Evolutionary conservation across 225 moss, liverwort and hornwort genomes (phyloP).

Genomic region (Sphagnum contortum): DNA sequence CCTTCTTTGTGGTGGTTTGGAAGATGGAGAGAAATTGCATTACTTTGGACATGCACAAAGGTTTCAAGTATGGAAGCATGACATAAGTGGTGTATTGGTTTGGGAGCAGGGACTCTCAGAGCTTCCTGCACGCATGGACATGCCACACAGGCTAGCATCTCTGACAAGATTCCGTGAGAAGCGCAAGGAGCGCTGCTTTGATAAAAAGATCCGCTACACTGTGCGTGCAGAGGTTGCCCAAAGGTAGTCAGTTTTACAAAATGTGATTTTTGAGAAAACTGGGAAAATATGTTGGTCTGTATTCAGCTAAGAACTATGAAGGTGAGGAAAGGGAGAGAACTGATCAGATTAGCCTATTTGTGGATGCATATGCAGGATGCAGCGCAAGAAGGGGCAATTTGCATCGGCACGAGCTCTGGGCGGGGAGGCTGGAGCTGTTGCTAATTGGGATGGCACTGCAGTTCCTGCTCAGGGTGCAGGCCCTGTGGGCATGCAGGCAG

Average conservation of each 20-base stretch:
- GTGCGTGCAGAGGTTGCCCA: slow-evolving; percentile 95
- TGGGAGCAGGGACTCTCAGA: slow-evolving; percentile 65
- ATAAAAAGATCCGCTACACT: slow-evolving; percentile 89
- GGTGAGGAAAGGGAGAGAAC: neutral
- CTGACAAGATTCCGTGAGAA: slow-evolving; percentile 91
- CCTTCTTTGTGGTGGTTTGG: neutral
- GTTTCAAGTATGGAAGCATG: neutral
- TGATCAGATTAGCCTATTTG: neutral
- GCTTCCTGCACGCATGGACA: slow-evolving; percentile 89
- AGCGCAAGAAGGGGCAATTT: slow-evolving; percentile 91
- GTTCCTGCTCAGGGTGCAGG: slow-evolving; percentile 48
- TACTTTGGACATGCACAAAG: neutral
- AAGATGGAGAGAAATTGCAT: too few relatives aligned
- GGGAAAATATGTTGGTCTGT: neutral
- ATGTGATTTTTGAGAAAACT: neutral
- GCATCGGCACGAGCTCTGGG: slow-evolving; percentile 65
- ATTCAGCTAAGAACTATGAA: neutral
- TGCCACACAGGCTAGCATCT: slow-evolving; percentile 92
- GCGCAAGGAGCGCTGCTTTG: slow-evolving; percentile 89
- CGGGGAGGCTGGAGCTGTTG: slow-evolving; percentile 44
- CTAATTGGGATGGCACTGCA: slow-evolving; percentile 72
- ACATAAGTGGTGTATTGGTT: neutral
- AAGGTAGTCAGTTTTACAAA: slow-evolving; percentile 25
- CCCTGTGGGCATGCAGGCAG: slow-evolving; percentile 54
- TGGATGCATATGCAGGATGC: slow-evolving; percentile 49